These are phyloP conservation scores for Lactarius quietus DNA, from an alignment of 768 basidiomycete genomes.

Conservation along the genomic window DNA sequence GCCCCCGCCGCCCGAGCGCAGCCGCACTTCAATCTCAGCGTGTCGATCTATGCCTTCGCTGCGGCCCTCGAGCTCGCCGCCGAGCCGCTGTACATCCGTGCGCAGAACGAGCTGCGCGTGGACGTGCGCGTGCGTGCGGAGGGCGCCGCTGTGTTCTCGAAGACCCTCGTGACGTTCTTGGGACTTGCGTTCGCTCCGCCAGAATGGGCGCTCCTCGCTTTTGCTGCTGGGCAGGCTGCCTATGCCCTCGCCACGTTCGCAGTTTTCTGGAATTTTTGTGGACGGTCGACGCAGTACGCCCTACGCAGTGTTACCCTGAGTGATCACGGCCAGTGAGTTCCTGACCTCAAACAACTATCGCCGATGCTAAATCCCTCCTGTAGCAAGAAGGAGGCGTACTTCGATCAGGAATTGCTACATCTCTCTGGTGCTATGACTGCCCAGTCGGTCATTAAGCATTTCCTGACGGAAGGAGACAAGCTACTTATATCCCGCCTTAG, in stretches of 20 bases:
- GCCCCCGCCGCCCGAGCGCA: conserved; percentile 55
- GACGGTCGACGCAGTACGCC: conserved; percentile 23
- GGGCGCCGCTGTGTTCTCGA: conserved; percentile 72
- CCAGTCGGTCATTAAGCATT: conserved; percentile 90
- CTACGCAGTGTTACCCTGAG: conserved; percentile 26
- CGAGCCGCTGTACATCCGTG: conserved; percentile 55
- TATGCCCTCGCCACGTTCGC: conserved; percentile 60
- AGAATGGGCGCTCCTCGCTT: conserved; percentile 67
- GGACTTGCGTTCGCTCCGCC: conserved; percentile 46
- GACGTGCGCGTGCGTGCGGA: conserved; percentile 78
- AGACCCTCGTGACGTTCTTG: conserved; percentile 69
- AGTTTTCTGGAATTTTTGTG: conserved; percentile 45
- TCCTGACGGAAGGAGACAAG: conserved; percentile 95
- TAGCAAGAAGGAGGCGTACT: conserved; percentile 35
- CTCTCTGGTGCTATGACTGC: conserved; percentile 81
- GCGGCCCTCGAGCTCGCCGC: conserved; percentile 74
- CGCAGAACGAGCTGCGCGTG: conserved; percentile 67
- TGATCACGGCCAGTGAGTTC: conserved; percentile 33
- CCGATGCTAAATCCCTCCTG: neutral
- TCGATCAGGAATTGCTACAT: conserved; percentile 46
- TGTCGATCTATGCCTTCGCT: conserved; percentile 67
- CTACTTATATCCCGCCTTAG: conserved; percentile 82
- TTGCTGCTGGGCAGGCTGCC: conserved; percentile 78
- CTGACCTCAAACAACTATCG: neutral
- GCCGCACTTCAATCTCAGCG: conserved; percentile 57